Conservation (phyloP, 352 stramenopile genomes). For the Phytophthora tubulina region DNA sequence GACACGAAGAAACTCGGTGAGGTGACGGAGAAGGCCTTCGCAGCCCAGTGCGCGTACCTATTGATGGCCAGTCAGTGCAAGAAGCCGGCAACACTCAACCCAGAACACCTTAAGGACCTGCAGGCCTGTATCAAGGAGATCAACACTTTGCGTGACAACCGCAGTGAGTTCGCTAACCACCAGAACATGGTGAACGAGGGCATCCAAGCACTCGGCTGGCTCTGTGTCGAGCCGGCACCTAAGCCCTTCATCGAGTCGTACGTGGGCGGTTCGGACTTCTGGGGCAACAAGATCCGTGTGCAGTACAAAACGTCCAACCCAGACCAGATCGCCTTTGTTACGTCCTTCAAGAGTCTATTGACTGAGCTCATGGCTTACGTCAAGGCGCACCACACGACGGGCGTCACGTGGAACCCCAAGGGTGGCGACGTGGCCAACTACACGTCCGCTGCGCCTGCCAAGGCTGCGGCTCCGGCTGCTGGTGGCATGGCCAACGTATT, state of each 20-base stretch:
- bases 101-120: constrained; percentile 77
- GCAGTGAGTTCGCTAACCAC: constrained; percentile 86
- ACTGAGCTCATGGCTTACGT: constrained; percentile 95
- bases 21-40: constrained; percentile 91
- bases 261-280: constrained; percentile 96
- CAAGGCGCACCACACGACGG: constrained; percentile 95
- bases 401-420: constrained; percentile 95
- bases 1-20: constrained; percentile 84
- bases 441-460: constrained; percentile 40
- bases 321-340: constrained; percentile 94
- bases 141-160: constrained; percentile 82
- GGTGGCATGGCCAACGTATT: constrained; percentile 89
- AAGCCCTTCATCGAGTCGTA: constrained; percentile 97
- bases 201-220: constrained; percentile 85
- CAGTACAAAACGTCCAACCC: constrained; percentile 95
- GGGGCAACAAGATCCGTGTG: constrained; percentile 98
- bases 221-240: constrained; percentile 86
- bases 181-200: constrained; percentile 92
- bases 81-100: constrained; percentile 85
- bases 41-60: constrained; percentile 92
- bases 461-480: constrained; percentile 42
- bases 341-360: constrained; percentile 94
- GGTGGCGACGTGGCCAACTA: constrained; percentile 66
- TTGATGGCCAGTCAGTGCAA: constrained; percentile 94
- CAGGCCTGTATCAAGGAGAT: constrained; percentile 85